A percentile compares a stretch with the other conserved stretches of the same genome.
Conservation (phyloP, 331 rosid species). For the Malus hybrid region DNA sequence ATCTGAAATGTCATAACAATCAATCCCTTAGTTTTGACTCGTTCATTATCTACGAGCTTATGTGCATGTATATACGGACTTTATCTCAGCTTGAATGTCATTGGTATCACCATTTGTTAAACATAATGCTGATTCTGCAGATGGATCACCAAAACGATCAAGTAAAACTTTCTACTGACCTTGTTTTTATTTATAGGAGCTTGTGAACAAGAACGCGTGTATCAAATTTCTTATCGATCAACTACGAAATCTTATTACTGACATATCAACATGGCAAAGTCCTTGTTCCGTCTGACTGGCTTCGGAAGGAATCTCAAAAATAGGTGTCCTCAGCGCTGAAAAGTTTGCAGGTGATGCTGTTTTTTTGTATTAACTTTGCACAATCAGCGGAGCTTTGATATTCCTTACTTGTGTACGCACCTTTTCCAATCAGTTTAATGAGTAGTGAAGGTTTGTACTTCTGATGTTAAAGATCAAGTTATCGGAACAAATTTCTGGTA, state of each 20-base stretch:
- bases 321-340: not conserved
- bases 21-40: not conserved
- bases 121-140: constrained; percentile 6
- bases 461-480: not conserved
- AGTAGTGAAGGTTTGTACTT: not conserved
- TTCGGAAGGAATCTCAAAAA: not conserved
- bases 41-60: not conserved
- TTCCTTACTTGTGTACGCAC: not conserved
- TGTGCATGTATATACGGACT: not conserved
- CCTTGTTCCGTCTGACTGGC: constrained; percentile 47
- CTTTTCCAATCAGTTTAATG: not conserved
- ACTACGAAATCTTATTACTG: constrained; percentile 62
- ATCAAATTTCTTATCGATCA: constrained; percentile 75
- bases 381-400: not conserved
- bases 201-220: constrained; percentile 56
- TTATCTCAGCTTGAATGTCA: not conserved
- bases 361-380: not conserved
- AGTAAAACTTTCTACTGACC: not conserved
- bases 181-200: constrained; percentile 47
- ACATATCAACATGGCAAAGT: constrained; percentile 93
- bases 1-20: not conserved
- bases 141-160: constrained; percentile 31
- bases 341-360: not conserved
- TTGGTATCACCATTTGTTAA: not conserved
- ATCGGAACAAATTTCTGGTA: not conserved